A percentile compares a stretch with the other conserved stretches of the same genome.
Evolutionary conservation across 352 stramenopile genomes (phyloP).

Genomic region (Phytopythium sindhum): DNA sequence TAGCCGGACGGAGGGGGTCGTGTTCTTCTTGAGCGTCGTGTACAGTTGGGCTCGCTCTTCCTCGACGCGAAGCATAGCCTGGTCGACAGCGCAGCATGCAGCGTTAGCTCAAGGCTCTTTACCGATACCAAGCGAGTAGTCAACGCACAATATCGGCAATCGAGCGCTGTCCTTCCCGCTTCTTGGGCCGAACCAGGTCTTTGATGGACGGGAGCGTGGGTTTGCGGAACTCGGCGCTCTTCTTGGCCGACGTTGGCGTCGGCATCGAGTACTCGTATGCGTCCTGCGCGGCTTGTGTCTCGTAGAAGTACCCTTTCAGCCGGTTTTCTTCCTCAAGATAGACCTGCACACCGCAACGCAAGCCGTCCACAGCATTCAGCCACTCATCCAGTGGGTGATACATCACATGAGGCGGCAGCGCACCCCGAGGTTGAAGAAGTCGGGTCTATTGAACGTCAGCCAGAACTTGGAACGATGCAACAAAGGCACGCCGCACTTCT

Average conservation of each 20-base stretch:
- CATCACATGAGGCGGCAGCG: slow-evolving; percentile 6
- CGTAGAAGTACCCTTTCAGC: slow-evolving; percentile 34
- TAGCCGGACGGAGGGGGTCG: slow-evolving; percentile 25
- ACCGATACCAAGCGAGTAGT: background rate
- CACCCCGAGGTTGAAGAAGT: slow-evolving; percentile 80
- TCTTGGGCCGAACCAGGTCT: slow-evolving; percentile 23
- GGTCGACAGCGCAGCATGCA: background rate
- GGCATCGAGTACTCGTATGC: slow-evolving; percentile 41
- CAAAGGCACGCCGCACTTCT: slow-evolving; percentile 56
- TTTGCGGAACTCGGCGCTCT: slow-evolving; percentile 17
- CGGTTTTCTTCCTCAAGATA: slow-evolving; percentile 63
- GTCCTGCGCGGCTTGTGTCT: slow-evolving; percentile 29
- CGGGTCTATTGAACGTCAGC: slow-evolving; percentile 63
- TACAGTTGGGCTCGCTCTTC: slow-evolving; percentile 55
- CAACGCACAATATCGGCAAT: slow-evolving; percentile 33
- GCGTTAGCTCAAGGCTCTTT: background rate
- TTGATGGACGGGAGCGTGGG: slow-evolving; percentile 20
- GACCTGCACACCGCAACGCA: slow-evolving; percentile 27
- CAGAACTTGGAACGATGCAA: slow-evolving; percentile 82
- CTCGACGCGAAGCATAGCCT: slow-evolving; percentile 55
- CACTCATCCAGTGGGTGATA: background rate
- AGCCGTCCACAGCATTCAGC: background rate
- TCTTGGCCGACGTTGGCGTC: slow-evolving; percentile 10
- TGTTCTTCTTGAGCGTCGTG: slow-evolving; percentile 48
- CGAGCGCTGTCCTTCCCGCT: slow-evolving; percentile 13